A percentile compares a stretch with the other conserved stretches of the same genome.
Conservation (phyloP, 148 eudicot genomes). For the Chenopodium suecicum region DNA sequence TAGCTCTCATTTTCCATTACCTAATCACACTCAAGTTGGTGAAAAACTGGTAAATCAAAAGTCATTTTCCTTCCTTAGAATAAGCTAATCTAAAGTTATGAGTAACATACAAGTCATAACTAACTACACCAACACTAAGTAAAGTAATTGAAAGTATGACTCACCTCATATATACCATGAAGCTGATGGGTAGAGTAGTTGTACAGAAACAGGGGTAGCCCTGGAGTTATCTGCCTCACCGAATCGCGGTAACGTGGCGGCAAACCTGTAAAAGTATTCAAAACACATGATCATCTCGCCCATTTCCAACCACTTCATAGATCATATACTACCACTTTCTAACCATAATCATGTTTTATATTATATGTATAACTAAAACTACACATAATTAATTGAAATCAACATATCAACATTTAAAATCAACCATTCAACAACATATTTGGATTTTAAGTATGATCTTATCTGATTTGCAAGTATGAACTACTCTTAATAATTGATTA, state of each 20-base stretch:
- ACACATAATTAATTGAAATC: background rate
- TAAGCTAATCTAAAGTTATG: background rate
- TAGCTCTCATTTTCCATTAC: background rate
- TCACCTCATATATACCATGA: conserved; percentile 96
- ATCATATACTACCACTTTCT: background rate
- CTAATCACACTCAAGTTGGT: background rate
- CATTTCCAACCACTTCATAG: conserved; percentile 2
- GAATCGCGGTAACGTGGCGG: conserved; percentile 98
- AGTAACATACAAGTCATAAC: conserved; percentile 22
- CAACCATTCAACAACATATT: background rate
- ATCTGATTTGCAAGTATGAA: background rate
- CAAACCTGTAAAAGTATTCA: conserved; percentile 52
- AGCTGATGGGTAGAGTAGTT: conserved; percentile 99
- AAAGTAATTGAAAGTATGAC: conserved; percentile 20
- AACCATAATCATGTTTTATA: background rate
- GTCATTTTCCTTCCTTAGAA: conserved; percentile 21
- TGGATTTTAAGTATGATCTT: too few relatives aligned
- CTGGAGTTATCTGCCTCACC: conserved; percentile 93
- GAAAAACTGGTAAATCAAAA: conserved; percentile 2
- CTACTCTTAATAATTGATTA: background rate
- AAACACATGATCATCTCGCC: conserved; percentile 13
- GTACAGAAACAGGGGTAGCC: conserved; percentile 95
- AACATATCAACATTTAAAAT: background rate
- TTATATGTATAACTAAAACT: background rate
- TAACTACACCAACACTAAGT: conserved; percentile 14